A percentile compares a stretch with the other conserved stretches of the same genome.
Evolutionary conservation across 2,329 filamentous ascomycete species (phyloP).

Genomic region (Neoascochyta sp.): DNA sequence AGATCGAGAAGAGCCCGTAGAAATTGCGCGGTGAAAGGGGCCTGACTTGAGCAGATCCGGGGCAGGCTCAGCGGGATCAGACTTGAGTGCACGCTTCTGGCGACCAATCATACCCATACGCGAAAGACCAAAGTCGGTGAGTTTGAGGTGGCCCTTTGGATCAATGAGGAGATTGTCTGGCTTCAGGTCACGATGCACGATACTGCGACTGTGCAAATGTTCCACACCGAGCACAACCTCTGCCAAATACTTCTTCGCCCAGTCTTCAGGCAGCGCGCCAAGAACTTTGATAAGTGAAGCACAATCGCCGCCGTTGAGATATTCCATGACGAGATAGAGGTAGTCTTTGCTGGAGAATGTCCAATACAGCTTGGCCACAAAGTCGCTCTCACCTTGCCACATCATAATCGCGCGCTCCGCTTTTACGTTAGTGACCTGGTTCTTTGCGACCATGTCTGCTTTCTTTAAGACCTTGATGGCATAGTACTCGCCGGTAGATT

Average conservation of each 20-base stretch:
- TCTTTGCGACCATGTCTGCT: conserved; percentile 99
- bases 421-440: conserved; percentile 98
- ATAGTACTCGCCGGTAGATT: conserved; percentile 96
- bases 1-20: conserved; percentile 80
- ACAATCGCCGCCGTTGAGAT: conserved; percentile 94
- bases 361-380: conserved; percentile 98
- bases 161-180: conserved; percentile 97
- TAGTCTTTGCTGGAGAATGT: conserved; percentile 99
- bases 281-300: conserved; percentile 94
- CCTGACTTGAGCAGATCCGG: conserved; percentile 91
- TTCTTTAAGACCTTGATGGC: conserved; percentile 99
- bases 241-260: conserved; percentile 95
- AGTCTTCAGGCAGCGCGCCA: conserved; percentile 88
- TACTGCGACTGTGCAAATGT: conserved; percentile 87
- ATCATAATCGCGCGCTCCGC: conserved; percentile 99
- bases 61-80: conserved; percentile 65
- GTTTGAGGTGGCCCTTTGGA: conserved; percentile 90
- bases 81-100: conserved; percentile 85
- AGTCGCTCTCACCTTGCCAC: conserved; percentile 99
- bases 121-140: conserved; percentile 96
- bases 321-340: conserved; percentile 98
- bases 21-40: conserved; percentile 80
- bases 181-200: conserved; percentile 95
- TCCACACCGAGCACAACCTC: conserved; percentile 97
- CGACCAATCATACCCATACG: conserved; percentile 95